These are phyloP conservation scores for Boletellus deceptivus DNA, from an alignment of 1,284 basidiomycete species.

Conservation along the genomic window DNA sequence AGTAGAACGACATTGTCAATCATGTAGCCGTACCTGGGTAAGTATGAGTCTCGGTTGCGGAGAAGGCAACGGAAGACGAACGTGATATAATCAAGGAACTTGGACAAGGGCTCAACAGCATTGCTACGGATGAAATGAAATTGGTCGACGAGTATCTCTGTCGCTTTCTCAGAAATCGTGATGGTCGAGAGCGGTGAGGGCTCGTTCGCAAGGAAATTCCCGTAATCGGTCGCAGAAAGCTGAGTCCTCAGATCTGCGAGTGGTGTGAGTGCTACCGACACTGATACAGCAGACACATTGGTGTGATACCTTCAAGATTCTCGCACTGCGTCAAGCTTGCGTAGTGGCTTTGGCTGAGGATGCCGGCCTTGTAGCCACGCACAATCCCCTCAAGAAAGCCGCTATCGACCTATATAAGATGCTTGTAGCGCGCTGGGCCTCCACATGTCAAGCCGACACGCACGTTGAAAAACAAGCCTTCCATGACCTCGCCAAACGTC, in stretches of 20 bases:
- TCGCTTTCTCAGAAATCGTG: slow-evolving; percentile 94
- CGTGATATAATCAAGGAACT: slow-evolving; percentile 98
- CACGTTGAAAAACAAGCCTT: slow-evolving; percentile 32
- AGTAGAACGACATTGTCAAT: slow-evolving; percentile 99
- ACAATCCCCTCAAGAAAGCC: slow-evolving; percentile 94
- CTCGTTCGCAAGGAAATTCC: slow-evolving; percentile 97
- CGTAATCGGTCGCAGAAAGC: slow-evolving; percentile 95
- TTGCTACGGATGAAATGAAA: slow-evolving; percentile 95
- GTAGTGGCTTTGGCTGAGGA: slow-evolving; percentile 89
- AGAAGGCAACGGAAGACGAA: slow-evolving; percentile 38
- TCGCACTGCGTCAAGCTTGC: slow-evolving; percentile 97
- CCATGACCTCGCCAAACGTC: slow-evolving; percentile 21
- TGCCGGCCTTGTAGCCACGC: slow-evolving; percentile 91
- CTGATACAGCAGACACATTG: slow-evolving; percentile 34
- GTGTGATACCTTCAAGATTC: slow-evolving; percentile 76
- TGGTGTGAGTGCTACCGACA: slow-evolving; percentile 1
- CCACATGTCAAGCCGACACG: slow-evolving; percentile 2
- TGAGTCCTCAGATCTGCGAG: slow-evolving; percentile 85
- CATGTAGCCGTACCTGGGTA: slow-evolving; percentile 91
- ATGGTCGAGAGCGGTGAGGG: slow-evolving; percentile 93
- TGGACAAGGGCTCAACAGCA: slow-evolving; percentile 86
- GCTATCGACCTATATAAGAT: slow-evolving; percentile 56
- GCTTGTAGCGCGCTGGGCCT: not conserved
- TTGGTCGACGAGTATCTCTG: slow-evolving; percentile 92
- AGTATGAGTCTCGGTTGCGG: slow-evolving; percentile 7